These are phyloP conservation scores for Lepidopterella palustris DNA, from an alignment of 495 filamentous ascomycete genomes.

Conservation along the genomic window DNA sequence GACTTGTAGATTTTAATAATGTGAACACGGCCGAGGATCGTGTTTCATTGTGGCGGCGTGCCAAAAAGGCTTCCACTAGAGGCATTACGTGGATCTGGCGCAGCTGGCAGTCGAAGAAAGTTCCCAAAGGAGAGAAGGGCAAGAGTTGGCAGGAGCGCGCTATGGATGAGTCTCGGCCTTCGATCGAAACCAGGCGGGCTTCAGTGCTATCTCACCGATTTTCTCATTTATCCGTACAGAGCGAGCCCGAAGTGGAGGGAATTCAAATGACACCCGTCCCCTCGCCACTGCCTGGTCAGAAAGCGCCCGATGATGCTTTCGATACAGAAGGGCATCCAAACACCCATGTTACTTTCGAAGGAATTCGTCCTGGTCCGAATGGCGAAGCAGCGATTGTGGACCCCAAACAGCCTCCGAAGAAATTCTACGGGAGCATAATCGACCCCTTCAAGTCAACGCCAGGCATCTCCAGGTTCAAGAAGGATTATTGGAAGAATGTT, in stretches of 20 bases:
- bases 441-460: slow-evolving; percentile 52
- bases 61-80: slow-evolving; percentile 84
- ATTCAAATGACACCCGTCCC: slow-evolving; percentile 97
- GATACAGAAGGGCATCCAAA: slow-evolving; percentile 13
- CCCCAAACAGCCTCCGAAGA: slow-evolving; percentile 14
- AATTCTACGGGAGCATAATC: slow-evolving; percentile 58
- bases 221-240: slow-evolving; percentile 49
- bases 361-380: slow-evolving; percentile 11
- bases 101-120: slow-evolving; percentile 43
- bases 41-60: slow-evolving; percentile 74
- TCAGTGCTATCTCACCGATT: slow-evolving; percentile 57
- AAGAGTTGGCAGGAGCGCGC: slow-evolving; percentile 42
- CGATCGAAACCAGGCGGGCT: slow-evolving; percentile 59
- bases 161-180: slow-evolving; percentile 47
- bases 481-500: slow-evolving; percentile 90
- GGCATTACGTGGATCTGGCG: slow-evolving; percentile 53
- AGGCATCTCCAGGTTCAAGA: slow-evolving; percentile 73
- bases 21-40: slow-evolving; percentile 87
- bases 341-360: slow-evolving; percentile 10
- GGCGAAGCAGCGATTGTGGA: neutral
- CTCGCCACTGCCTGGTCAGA: slow-evolving; percentile 61
- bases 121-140: slow-evolving; percentile 39
- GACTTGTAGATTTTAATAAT: slow-evolving; percentile 81
- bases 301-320: slow-evolving; percentile 20
- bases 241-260: slow-evolving; percentile 40